These are phyloP conservation scores for Phaeosphaeria sp. DNA, from an alignment of 2,329 filamentous ascomycete species.

Conservation along the genomic window DNA sequence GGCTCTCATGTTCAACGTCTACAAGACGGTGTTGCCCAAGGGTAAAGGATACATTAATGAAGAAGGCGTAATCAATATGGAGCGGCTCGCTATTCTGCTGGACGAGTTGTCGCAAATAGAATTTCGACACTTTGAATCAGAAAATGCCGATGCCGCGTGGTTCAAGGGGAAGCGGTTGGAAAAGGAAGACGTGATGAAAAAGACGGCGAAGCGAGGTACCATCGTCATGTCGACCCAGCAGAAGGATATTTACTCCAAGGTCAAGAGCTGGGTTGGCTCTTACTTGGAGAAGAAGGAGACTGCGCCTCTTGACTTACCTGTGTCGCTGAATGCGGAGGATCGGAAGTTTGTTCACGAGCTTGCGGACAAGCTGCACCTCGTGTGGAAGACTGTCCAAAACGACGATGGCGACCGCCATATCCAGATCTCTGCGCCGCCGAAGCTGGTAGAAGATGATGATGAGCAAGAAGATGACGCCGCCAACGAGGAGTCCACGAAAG, in stretches of 20 bases:
- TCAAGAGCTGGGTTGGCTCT: slow-evolving; percentile 82
- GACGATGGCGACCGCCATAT: slow-evolving; percentile 72
- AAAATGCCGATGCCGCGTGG: slow-evolving; percentile 89
- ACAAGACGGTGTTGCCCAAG: slow-evolving; percentile 87
- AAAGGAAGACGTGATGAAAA: slow-evolving; percentile 70
- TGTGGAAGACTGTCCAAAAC: slow-evolving; percentile 70
- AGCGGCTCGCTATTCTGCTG: slow-evolving; percentile 77
- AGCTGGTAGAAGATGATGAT: slow-evolving; percentile 59
- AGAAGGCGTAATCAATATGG: slow-evolving; percentile 86
- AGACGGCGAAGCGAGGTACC: slow-evolving; percentile 66
- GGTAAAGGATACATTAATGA: slow-evolving; percentile 97
- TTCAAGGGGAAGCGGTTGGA: slow-evolving; percentile 84
- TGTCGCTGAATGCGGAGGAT: slow-evolving; percentile 78
- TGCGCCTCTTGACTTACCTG: slow-evolving; percentile 73
- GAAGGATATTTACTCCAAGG: slow-evolving; percentile 78
- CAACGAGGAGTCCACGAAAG: slow-evolving; percentile 82
- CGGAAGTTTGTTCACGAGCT: slow-evolving; percentile 92
- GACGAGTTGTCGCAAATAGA: slow-evolving; percentile 89
- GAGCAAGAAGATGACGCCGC: slow-evolving; percentile 71
- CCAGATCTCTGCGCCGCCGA: slow-evolving; percentile 66
- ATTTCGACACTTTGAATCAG: slow-evolving; percentile 89
- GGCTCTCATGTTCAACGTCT: slow-evolving; percentile 96
- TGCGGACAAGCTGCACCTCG: slow-evolving; percentile 71
- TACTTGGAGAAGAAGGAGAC: slow-evolving; percentile 57
- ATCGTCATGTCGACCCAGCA: slow-evolving; percentile 80